Evolutionary conservation across 352 stramenopile species (phyloP).

Genomic region (Phytophthora syringae): DNA sequence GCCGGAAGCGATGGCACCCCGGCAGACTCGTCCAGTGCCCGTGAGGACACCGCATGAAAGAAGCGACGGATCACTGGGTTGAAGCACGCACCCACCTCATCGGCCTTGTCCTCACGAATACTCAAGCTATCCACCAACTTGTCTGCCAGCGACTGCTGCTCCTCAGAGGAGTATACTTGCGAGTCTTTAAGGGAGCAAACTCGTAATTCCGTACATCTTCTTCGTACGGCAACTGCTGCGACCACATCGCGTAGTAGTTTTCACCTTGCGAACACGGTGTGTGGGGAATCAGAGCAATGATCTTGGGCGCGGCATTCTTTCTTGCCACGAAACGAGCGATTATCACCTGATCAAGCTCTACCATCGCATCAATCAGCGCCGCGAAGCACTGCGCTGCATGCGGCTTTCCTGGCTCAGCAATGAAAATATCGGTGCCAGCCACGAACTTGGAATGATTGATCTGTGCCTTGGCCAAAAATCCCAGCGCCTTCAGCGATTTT

Average conservation of each 20-base stretch:
- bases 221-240: slow-evolving; percentile 78
- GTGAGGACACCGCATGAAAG: slow-evolving; percentile 65
- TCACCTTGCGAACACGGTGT: slow-evolving; percentile 36
- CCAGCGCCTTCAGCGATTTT: slow-evolving; percentile 77
- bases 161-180: slow-evolving; percentile 56
- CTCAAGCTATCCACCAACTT: slow-evolving; percentile 79
- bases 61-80: slow-evolving; percentile 79
- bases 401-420: slow-evolving; percentile 76
- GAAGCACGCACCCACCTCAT: slow-evolving; percentile 67
- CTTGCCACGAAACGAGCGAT: slow-evolving; percentile 79
- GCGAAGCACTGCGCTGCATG: slow-evolving; percentile 66
- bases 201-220: slow-evolving; percentile 84
- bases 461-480: slow-evolving; percentile 66
- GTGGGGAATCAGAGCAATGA: slow-evolving; percentile 76
- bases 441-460: slow-evolving; percentile 68
- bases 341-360: slow-evolving; percentile 60
- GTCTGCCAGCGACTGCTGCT: slow-evolving; percentile 72
- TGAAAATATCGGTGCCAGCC: slow-evolving; percentile 68
- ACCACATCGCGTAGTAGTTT: slow-evolving; percentile 78
- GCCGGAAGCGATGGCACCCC: slow-evolving; percentile 53
- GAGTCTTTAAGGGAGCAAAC: slow-evolving; percentile 68
- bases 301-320: slow-evolving; percentile 82
- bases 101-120: slow-evolving; percentile 65
- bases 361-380: slow-evolving; percentile 74
- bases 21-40: slow-evolving; percentile 60